Evolutionary conservation across 306 rosid species (phyloP).

Genomic region (Trifolium dubium): DNA sequence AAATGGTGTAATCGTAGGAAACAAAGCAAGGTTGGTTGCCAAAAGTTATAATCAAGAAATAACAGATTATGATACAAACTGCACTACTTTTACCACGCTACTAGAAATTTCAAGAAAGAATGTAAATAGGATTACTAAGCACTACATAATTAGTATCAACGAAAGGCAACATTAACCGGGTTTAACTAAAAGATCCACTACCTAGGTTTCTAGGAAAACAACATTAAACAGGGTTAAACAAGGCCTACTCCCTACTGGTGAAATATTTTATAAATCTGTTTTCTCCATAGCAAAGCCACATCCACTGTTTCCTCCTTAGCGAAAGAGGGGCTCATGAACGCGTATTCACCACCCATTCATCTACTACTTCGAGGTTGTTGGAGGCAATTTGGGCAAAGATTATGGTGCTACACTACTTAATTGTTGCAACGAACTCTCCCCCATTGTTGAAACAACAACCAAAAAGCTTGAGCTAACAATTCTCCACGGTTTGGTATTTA

Average conservation of each 20-base stretch:
- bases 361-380: not conserved
- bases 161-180: not conserved
- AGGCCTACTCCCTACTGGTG: not conserved
- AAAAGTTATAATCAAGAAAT: no score
- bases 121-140: not conserved
- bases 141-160: not conserved
- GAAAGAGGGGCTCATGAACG: no score
- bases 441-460: not conserved
- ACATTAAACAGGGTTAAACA: not conserved
- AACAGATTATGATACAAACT: no score
- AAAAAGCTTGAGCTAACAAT: not conserved
- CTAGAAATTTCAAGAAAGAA: not conserved
- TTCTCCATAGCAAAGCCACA: not conserved
- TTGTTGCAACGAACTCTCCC: not conserved
- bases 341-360: not conserved
- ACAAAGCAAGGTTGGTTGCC: not conserved
- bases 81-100: no score
- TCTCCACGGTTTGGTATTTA: not conserved
- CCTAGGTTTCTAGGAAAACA: no score
- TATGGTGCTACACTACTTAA: not conserved
- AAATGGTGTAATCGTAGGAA: not conserved
- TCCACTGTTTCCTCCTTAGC: not conserved
- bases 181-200: not conserved
- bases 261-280: not conserved
- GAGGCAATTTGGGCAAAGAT: not conserved